Percentiles rank a stretch among this genome's conserved stretches.
Conservation (phyloP, 305 asterid genomes). For the Stenogyne calaminthoides region DNA sequence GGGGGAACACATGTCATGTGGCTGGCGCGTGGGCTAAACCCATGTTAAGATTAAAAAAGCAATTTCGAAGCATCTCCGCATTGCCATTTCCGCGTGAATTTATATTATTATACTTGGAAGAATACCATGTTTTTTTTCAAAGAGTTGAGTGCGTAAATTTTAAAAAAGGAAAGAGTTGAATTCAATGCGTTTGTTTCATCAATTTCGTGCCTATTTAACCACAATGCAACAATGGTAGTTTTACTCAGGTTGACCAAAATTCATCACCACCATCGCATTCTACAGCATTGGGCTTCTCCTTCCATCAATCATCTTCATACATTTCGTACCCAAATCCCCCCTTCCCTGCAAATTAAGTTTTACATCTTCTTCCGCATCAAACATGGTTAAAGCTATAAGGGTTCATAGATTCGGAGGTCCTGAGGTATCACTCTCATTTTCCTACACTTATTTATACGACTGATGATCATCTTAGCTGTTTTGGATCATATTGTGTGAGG, state of each 20-base stretch:
- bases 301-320: constrained; percentile 25
- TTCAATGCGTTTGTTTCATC: neutral
- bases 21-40: no score
- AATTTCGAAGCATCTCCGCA: no score
- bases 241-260: constrained; percentile 11
- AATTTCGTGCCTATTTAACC: neutral
- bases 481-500: neutral
- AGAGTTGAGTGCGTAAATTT: no score
- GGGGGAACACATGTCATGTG: no score
- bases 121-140: no score
- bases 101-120: no score
- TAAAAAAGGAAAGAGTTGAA: neutral
- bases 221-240: constrained; percentile 13
- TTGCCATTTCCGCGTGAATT: no score
- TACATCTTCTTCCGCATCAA: constrained; percentile 38
- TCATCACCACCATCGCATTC: constrained; percentile 27
- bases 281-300: constrained; percentile 17
- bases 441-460: neutral
- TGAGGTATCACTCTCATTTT: constrained; percentile 44
- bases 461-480: neutral
- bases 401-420: constrained; percentile 72
- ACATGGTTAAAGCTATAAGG: constrained; percentile 76
- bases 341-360: constrained; percentile 23
- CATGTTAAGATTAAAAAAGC: no score
- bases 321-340: constrained; percentile 1